These are phyloP conservation scores for Phytophthora agathidicida DNA, from an alignment of 352 stramenopile genomes.

Conservation along the genomic window DNA sequence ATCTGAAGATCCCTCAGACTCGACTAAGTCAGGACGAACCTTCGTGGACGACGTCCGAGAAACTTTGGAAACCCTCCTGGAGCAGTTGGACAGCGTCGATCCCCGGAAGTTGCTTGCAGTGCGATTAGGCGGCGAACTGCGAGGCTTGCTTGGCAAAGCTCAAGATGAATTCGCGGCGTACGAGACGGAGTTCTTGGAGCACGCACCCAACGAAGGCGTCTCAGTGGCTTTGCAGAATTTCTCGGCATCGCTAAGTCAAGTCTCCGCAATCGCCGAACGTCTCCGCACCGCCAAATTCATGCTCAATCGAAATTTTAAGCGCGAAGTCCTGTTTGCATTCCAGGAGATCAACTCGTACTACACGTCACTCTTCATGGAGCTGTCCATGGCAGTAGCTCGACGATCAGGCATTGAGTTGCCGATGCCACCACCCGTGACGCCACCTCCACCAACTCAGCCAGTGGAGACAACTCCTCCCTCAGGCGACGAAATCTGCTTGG, in stretches of 20 bases:
- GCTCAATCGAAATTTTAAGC: slow-evolving; percentile 82
- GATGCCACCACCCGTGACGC: slow-evolving; percentile 44
- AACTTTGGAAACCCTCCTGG: slow-evolving; percentile 53
- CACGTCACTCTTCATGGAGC: slow-evolving; percentile 83
- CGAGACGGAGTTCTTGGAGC: slow-evolving; percentile 59
- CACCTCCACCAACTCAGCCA: slow-evolving; percentile 7
- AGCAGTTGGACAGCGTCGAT: slow-evolving; percentile 67
- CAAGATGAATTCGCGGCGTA: slow-evolving; percentile 80
- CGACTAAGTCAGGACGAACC: not conserved
- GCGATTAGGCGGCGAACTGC: slow-evolving; percentile 69
- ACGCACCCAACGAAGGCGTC: slow-evolving; percentile 56
- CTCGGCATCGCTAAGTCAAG: slow-evolving; percentile 57
- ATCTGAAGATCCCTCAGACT: not conserved
- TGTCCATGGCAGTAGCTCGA: slow-evolving; percentile 72
- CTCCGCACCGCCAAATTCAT: slow-evolving; percentile 70
- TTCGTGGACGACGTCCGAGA: slow-evolving; percentile 51
- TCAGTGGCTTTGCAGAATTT: slow-evolving; percentile 83
- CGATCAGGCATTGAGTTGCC: slow-evolving; percentile 55
- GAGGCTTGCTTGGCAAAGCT: slow-evolving; percentile 78
- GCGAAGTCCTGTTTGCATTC: slow-evolving; percentile 77
- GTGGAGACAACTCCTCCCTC: slow-evolving; percentile 14
- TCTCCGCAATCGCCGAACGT: slow-evolving; percentile 59
- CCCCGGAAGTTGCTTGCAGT: slow-evolving; percentile 66
- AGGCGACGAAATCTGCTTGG: slow-evolving; percentile 48
- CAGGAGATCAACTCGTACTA: slow-evolving; percentile 90